A percentile compares a stretch with the other conserved stretches of the same genome.
Evolutionary conservation across 2,329 filamentous ascomycete genomes (phyloP).

Genomic region (Colletotrichum incanum): DNA sequence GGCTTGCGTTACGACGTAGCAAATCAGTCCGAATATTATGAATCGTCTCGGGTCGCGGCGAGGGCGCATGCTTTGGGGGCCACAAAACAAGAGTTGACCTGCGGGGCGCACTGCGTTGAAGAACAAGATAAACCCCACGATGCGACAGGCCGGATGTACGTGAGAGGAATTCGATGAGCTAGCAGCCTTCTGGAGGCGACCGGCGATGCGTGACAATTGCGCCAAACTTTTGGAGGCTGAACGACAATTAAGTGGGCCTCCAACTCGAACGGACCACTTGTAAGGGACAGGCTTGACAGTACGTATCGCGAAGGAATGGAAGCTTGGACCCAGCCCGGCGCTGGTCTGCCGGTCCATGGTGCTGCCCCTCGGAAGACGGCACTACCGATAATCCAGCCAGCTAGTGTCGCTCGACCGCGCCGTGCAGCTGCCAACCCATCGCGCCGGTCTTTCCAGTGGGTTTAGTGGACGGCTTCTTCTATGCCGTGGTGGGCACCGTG

Average conservation of each 20-base stretch:
- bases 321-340: neutral
- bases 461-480: slow-evolving; percentile 18
- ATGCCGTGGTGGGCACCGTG: slow-evolving; percentile 32
- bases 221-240: slow-evolving; percentile 44
- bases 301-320: neutral
- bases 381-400: slow-evolving; percentile 32
- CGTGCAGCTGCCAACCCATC: slow-evolving; percentile 28
- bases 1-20: slow-evolving; percentile 55
- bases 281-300: neutral
- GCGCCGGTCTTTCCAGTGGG: slow-evolving; percentile 22
- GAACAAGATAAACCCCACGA: neutral
- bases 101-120: slow-evolving; percentile 1
- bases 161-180: neutral
- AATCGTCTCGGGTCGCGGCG: slow-evolving; percentile 56
- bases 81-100: slow-evolving; percentile 13
- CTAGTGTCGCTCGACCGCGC: too few species aligned
- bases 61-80: slow-evolving; percentile 37
- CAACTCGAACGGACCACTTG: neutral
- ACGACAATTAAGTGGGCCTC: slow-evolving; percentile 29
- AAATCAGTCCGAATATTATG: slow-evolving; percentile 53
- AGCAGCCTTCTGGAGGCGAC: slow-evolving; percentile 32
- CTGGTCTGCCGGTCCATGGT: neutral
- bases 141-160: slow-evolving; percentile 6
- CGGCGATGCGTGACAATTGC: slow-evolving; percentile 34
- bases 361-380: slow-evolving; percentile 15